Conservation (phyloP, 768 basidiomycete genomes). For the Rickenella mellea region DNA sequence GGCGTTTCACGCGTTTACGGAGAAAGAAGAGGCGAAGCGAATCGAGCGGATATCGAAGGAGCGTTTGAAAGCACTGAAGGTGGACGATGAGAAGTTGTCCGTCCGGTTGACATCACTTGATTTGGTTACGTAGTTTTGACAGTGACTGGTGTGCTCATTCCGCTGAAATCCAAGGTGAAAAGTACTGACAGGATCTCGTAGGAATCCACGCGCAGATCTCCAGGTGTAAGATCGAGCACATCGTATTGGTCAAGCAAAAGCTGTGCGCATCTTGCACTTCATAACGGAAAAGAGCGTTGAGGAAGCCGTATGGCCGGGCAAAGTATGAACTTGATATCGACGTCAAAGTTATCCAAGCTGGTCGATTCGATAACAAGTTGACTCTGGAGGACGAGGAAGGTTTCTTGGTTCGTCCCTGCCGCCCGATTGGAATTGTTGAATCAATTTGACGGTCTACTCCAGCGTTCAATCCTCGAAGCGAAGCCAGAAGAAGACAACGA, state of each 20-base stretch:
- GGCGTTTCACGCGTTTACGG: slow-evolving; percentile 79
- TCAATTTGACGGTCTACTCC: slow-evolving; percentile 10
- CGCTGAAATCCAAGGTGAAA: too few species aligned
- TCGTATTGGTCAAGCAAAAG: slow-evolving; percentile 98
- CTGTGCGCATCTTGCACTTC: slow-evolving; percentile 91
- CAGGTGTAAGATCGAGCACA: slow-evolving; percentile 99
- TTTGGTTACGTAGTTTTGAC: slow-evolving; percentile 64
- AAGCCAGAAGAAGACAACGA: slow-evolving; percentile 88
- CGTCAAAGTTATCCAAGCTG: slow-evolving; percentile 98
- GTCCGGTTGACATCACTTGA: slow-evolving; percentile 47
- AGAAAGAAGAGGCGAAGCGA: slow-evolving; percentile 97
- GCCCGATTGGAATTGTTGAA: slow-evolving; percentile 1
- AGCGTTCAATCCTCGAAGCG: slow-evolving; percentile 86
- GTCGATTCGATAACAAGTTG: slow-evolving; percentile 98
- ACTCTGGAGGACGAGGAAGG: slow-evolving; percentile 97
- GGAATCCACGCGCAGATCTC: slow-evolving; percentile 98
- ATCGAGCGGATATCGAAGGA: slow-evolving; percentile 95
- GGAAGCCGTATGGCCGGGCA: slow-evolving; percentile 89
- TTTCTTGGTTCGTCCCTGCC: slow-evolving; percentile 59
- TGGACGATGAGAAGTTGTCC: slow-evolving; percentile 99
- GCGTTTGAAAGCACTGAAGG: slow-evolving; percentile 94
- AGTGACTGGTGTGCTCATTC: slow-evolving; percentile 56
- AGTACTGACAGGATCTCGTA: too few species aligned
- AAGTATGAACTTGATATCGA: slow-evolving; percentile 96
- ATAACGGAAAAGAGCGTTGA: slow-evolving; percentile 98